Base-by-base conservation (phyloP, 352 stramenopile genomes). In the Globisporangium okanoganense region DNA sequence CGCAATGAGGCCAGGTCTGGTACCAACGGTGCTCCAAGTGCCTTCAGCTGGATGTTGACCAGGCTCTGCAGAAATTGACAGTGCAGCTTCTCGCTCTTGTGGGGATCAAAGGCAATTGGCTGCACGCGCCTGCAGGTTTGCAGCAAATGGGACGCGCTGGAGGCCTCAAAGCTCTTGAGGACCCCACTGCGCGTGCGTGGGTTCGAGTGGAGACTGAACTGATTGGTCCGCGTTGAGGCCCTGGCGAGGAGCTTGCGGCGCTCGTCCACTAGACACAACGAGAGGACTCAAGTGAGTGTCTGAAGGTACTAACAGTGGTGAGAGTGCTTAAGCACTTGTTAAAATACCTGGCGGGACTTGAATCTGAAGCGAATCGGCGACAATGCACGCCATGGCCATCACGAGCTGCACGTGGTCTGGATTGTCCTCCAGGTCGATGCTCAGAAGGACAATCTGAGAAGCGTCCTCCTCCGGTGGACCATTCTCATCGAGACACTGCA, bases 31-130 rank as follows among this genome's bases (percentile, higher is more conserved):
- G 54, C 48, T 4, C 40, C 54, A 3, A 44, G 14, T 16, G 33
- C 20, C 3, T 44, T 33, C 5, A 47, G 58, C 40, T 73, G 62
- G 2, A 78, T 38, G 50, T 78, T 79, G 1, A 65, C 27, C 3
- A 78, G 56, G 5, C 60, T 65, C 45, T 78, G 72, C 0, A 79
- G 36, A 25, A 78, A 77, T 20, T 71, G 54, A 0, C 72, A 45
- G 41, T 82, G 72, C 18, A 63, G 40, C 1, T 54, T 61, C 45
- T 54, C 33, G 7, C 22, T 31, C 10, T 65, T 51, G 25, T 61
- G 52, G 0, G 55, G 18, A 53, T 67, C 55, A 22, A 73, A 47
- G 16, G 25, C 33, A 5, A 48, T n/a, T 12, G 29, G 41, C 24
- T 72, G n/a, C 22, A 53, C 43, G 56, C 43, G 59, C 38, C 41